These are phyloP conservation scores for Tetraselmis chui DNA, from an alignment of 139 green algal species.

Conservation along the genomic window DNA sequence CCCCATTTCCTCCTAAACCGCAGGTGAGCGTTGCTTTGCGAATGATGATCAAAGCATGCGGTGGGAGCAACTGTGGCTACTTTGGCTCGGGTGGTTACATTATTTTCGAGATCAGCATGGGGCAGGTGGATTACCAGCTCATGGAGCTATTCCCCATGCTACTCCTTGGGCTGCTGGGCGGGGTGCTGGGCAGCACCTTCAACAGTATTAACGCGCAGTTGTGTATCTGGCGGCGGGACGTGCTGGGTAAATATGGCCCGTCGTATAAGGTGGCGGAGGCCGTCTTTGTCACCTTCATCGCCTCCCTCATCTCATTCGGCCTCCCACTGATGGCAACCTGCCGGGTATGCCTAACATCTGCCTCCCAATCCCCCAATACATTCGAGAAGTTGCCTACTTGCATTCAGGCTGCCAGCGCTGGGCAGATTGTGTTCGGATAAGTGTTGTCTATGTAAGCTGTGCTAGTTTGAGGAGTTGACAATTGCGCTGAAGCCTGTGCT, in stretches of 20 bases:
- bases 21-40: conserved; percentile 41
- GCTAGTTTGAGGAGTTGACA: no score
- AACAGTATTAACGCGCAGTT: conserved; percentile 55
- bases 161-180: conserved; percentile 68
- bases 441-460: no score
- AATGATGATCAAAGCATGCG: conserved; percentile 54
- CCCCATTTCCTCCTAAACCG: background rate
- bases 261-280: conserved; percentile 30
- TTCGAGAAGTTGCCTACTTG: no score
- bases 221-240: conserved; percentile 32
- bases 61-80: conserved; percentile 46
- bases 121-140: conserved; percentile 56
- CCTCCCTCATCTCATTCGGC: conserved; percentile 20
- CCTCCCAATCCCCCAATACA: no score
- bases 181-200: conserved; percentile 62
- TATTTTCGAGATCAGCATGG: conserved; percentile 59
- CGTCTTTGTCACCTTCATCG: conserved; percentile 18
- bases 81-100: conserved; percentile 68
- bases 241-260: conserved; percentile 15
- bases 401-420: no score
- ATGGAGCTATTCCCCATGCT: conserved; percentile 69
- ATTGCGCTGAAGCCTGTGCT: no score
- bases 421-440: no score
- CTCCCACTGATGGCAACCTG: conserved; percentile 21
- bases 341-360: no score